Evolutionary conservation across 176 grass and related monocot genomes (phyloP), one percentile per base, ranked within the genome.

Genomic region (Tuctoria greenei): DNA sequence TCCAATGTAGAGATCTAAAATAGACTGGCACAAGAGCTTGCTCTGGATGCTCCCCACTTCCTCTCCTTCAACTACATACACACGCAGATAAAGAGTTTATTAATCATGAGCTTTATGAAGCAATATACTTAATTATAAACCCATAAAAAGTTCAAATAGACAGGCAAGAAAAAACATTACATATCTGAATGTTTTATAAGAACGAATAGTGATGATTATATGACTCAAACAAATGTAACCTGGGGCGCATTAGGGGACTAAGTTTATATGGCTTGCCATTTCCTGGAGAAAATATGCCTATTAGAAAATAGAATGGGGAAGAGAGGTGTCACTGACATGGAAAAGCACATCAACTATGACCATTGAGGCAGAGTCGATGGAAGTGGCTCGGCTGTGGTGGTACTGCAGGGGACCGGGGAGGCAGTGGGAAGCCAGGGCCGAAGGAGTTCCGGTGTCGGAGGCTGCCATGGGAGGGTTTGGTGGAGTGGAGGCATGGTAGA

Each of bases 1-100:
- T 14, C 95, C 95, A 4, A 94, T 78, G 73, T 98, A 94, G 61
- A 98, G 95, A 90, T 98, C 95, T 52, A 98, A 89, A 51, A 94
- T 80, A 16, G 95, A 93, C 61, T 79, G 57, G 66, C 95, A 98
- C 64, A 94, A 69, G 63, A 94, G 91, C 67, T 90, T 92, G 84
- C 85, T 98, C 72, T 94, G 86, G 73, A 98, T 90, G 71, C 81
- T 60, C 34, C 91, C 91, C 56, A 94, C 50, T 54, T 93, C 84
- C 26, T 90, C 65, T 35, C 88, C 88, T 79, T 77, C 73, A 79
- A 98, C 95, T 98, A 55, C 16, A 75, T 14, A 69, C 10, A 73
- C 11, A 51, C 5, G 5, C 43, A 0, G 60, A 12, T 82, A 42
- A 39, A 68, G 10, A 50, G 15, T 12, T 51, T 41, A 61, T 71